Evolutionary conservation across 2,329 filamentous ascomycete genomes (phyloP).

Genomic region (Arthrobotrys pseudoclavata): DNA sequence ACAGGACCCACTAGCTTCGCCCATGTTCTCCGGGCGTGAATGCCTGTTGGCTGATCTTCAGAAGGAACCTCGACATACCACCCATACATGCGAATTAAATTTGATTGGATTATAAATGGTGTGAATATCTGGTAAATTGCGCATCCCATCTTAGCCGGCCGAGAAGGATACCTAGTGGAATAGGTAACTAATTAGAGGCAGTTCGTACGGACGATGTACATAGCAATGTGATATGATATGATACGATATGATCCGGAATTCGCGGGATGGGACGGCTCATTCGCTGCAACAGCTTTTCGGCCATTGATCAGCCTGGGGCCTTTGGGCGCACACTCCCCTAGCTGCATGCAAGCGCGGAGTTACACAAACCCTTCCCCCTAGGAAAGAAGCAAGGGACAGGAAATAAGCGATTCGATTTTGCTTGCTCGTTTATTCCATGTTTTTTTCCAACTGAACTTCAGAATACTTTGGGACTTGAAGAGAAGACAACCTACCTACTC

Average conservation of each 20-base stretch:
- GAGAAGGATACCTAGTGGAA: constrained; percentile 8
- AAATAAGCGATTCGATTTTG: constrained; percentile 33
- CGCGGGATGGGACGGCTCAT: constrained; percentile 26
- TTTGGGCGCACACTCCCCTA: constrained; percentile 12
- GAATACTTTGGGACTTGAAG: background rate
- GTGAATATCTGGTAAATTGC: constrained; percentile 27
- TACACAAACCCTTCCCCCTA: constrained; percentile 14
- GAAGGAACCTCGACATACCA: constrained; percentile 5
- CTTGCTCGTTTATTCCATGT: constrained; percentile 29
- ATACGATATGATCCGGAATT: constrained; percentile 29
- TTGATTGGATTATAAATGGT: constrained; percentile 26
- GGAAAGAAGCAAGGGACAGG: constrained; percentile 18
- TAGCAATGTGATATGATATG: constrained; percentile 9
- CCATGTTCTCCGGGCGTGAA: constrained; percentile 17
- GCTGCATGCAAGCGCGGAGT: constrained; percentile 22
- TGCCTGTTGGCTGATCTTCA: constrained; percentile 15
- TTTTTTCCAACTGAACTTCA: background rate
- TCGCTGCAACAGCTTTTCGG: background rate
- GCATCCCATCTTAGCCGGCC: constrained; percentile 18
- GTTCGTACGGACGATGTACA: constrained; percentile 6
- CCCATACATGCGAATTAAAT: constrained; percentile 12
- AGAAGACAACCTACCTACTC: background rate
- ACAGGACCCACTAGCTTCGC: background rate
- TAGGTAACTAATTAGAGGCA: too few relatives aligned
- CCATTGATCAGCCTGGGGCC: background rate